These are phyloP conservation scores for Coniochaeta hoffmannii DNA, from an alignment of 2,329 filamentous ascomycete genomes.

Conservation along the genomic window DNA sequence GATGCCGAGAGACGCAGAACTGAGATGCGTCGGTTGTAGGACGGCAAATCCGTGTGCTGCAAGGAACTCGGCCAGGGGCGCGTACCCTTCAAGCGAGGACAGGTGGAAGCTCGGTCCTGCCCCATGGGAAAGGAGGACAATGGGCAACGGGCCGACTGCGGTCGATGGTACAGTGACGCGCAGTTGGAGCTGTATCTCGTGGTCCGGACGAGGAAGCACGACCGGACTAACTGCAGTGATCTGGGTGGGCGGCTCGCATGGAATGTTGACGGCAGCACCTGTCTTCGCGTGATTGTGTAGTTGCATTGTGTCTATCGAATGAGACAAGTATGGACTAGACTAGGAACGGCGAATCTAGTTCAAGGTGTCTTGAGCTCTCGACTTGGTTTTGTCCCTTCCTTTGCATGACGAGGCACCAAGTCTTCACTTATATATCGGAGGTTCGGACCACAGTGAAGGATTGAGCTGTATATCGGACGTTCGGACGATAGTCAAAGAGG, in stretches of 20 bases:
- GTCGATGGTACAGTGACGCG: conserved; percentile 26
- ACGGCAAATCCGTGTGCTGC: conserved; percentile 33
- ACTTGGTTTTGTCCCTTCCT: no score
- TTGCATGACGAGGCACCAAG: no score
- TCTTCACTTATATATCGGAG: no score
- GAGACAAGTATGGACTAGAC: no score
- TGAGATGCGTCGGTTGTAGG: conserved; percentile 33
- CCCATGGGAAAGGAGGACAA: conserved; percentile 33
- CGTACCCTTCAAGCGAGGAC: conserved; percentile 33
- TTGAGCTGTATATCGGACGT: no score
- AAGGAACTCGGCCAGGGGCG: conserved; percentile 32
- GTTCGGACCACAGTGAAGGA: no score
- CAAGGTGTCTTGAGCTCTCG: no score
- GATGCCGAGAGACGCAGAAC: conserved; percentile 23
- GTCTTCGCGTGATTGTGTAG: conserved; percentile 10
- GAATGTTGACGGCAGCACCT: conserved; percentile 23
- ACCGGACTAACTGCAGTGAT: conserved; percentile 24
- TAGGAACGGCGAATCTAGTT: no score
- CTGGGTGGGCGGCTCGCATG: conserved; percentile 19
- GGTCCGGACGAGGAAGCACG: conserved; percentile 17
- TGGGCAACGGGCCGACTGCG: conserved; percentile 22
- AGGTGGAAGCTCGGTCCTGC: conserved; percentile 29
- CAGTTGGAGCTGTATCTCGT: conserved; percentile 23
- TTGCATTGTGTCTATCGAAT: conserved; percentile 8
- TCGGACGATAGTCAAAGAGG: no score